Conservation (phyloP, 2,329 filamentous ascomycete genomes). For the Alternaria gaisen region DNA sequence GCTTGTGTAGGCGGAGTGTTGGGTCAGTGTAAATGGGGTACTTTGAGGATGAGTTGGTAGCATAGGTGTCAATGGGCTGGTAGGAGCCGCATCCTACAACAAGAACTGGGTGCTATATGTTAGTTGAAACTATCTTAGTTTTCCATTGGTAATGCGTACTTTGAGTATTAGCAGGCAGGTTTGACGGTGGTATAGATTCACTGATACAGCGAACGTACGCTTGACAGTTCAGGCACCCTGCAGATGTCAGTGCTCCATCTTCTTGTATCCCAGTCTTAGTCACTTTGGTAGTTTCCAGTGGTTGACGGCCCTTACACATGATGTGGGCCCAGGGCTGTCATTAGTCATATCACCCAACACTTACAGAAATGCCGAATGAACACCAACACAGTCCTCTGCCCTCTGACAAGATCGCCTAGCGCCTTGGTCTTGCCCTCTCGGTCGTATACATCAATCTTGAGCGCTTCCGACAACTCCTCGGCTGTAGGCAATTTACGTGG, state of each 20-base stretch:
- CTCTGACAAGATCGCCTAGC: conserved; percentile 27
- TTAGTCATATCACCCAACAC: neutral
- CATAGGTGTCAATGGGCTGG: conserved; percentile 35
- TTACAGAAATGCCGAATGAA: conserved; percentile 38
- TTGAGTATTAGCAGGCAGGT: conserved; percentile 28
- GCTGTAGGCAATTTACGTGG: conserved; percentile 8
- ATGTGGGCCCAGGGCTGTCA: neutral
- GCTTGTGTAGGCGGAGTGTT: conserved; percentile 25
- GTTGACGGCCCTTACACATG: neutral
- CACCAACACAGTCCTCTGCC: conserved; percentile 26
- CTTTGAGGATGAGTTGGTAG: conserved; percentile 19
- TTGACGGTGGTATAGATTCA: conserved; percentile 29
- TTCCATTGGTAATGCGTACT: conserved; percentile 16
- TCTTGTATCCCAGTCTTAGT: neutral
- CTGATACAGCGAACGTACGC: conserved; percentile 32
- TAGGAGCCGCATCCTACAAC: conserved; percentile 35
- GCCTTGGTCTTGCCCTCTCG: conserved; percentile 19
- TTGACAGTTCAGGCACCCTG: conserved; percentile 40
- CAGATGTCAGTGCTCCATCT: neutral
- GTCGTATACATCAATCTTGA: conserved; percentile 30
- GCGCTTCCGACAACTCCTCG: conserved; percentile 24
- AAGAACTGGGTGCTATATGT: conserved; percentile 20
- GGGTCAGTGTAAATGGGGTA: conserved; percentile 40
- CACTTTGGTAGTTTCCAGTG: neutral
- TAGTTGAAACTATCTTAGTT: neutral